Conservation (phyloP, 345 rosid species). For the Rhizophora apiculata region DNA sequence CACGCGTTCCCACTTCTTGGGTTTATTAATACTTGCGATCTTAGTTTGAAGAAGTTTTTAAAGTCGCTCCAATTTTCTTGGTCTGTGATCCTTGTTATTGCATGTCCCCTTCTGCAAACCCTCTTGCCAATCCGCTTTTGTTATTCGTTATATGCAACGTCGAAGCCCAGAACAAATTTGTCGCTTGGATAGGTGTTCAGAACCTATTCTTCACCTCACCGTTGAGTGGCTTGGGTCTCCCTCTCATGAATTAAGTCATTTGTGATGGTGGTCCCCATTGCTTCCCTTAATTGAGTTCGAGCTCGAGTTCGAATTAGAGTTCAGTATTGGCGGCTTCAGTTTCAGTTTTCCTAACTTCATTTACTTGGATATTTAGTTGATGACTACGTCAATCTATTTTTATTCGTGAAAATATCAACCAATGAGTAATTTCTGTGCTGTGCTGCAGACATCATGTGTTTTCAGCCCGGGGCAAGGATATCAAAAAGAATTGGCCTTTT, state of each 20-base stretch:
- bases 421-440: neutral
- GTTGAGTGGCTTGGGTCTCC: too few relatives aligned
- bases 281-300: too few relatives aligned
- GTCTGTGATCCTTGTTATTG: slow-evolving; percentile 27
- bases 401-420: neutral
- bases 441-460: slow-evolving; percentile 86
- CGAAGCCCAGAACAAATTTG: neutral
- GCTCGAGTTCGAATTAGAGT: too few relatives aligned
- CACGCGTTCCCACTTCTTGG: neutral
- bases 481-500: slow-evolving; percentile 90
- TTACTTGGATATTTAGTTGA: neutral
- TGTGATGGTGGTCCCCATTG: too few relatives aligned
- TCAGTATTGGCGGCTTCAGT: too few relatives aligned
- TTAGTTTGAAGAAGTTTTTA: neutral
- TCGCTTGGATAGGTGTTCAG: slow-evolving; percentile 19
- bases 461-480: slow-evolving; percentile 62
- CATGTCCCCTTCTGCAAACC: slow-evolving; percentile 30
- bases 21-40: neutral
- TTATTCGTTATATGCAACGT: neutral
- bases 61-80: slow-evolving; percentile 12
- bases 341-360: too few relatives aligned
- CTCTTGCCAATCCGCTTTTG: neutral
- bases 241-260: too few relatives aligned
- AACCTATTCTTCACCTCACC: slow-evolving; percentile 3
- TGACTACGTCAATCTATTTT: neutral